A percentile compares a stretch with the other conserved stretches of the same genome.
Evolutionary conservation across 1,284 basidiomycete species (phyloP).

Genomic region (Tilletia horrida): DNA sequence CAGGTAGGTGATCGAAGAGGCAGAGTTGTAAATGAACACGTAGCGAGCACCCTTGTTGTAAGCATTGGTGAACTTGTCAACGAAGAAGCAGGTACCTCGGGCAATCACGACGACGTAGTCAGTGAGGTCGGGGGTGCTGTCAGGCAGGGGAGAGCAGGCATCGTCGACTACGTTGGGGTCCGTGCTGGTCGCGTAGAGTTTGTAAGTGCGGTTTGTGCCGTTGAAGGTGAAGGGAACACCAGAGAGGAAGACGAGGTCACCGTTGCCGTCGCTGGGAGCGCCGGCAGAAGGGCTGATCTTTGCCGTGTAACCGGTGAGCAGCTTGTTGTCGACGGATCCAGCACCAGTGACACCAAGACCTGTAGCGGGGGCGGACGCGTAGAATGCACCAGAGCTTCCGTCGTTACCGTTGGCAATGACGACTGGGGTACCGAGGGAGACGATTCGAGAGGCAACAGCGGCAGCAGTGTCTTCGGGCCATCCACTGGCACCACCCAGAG

Average conservation of each 20-base stretch:
- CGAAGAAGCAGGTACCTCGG: constrained; percentile 44
- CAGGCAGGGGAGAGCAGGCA: constrained; percentile 34
- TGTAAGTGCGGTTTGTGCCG: constrained; percentile 25
- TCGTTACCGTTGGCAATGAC: constrained; percentile 56
- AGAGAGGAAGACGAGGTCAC: constrained; percentile 32
- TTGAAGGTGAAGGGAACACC: constrained; percentile 34
- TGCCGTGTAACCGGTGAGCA: constrained; percentile 34
- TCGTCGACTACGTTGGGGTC: constrained; percentile 35
- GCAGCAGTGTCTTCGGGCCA: constrained; percentile 31
- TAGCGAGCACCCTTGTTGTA: constrained; percentile 54
- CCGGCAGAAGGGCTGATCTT: constrained; percentile 29
- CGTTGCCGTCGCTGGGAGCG: constrained; percentile 19
- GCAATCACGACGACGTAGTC: constrained; percentile 39
- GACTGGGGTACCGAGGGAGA: constrained; percentile 32
- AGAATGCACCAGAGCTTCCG: constrained; percentile 56
- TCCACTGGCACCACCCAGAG: constrained; percentile 60
- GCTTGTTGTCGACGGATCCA: constrained; percentile 51
- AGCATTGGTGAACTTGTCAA: constrained; percentile 43
- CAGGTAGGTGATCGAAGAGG: constrained; percentile 49
- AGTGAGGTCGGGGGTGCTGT: constrained; percentile 37
- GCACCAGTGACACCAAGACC: constrained; percentile 53
- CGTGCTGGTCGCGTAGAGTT: constrained; percentile 35
- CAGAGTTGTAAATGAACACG: constrained; percentile 36
- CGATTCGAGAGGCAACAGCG: constrained; percentile 31
- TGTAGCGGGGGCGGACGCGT: constrained; percentile 55